phyloP scores from a whole-genome alignment of 2,329 filamentous ascomycete genomes.

The Thelonectria discophora region DNA sequence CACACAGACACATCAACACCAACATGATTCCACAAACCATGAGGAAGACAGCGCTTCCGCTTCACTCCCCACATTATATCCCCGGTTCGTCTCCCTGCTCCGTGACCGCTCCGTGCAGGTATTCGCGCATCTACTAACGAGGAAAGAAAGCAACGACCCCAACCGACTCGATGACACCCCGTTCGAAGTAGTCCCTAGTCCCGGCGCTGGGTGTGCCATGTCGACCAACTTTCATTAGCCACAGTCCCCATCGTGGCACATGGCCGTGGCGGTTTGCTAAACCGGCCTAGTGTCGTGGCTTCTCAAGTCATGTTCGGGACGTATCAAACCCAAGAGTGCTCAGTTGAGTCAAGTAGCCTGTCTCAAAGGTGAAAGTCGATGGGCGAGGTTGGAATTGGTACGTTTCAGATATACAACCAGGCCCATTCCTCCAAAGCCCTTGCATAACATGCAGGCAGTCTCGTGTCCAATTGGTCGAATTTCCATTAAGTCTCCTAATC shows the following conservation, averaged over 20 bases:
- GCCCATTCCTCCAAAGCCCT: conserved; percentile 19
- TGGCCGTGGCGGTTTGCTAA: conserved; percentile 21
- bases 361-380: conserved; percentile 3
- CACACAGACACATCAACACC: conserved; percentile 27
- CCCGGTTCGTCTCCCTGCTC: conserved; percentile 1
- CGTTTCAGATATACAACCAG: conserved; percentile 22
- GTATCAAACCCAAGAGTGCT: background rate
- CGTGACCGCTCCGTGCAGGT: background rate
- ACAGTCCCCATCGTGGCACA: conserved; percentile 20
- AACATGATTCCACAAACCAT: conserved; percentile 29
- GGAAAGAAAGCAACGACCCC: background rate
- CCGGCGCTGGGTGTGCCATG: conserved; percentile 17
- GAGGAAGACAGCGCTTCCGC: conserved; percentile 20
- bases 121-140: background rate
- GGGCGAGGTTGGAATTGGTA: conserved; percentile 12
- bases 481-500: background rate
- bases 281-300: conserved; percentile 19
- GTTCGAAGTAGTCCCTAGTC: conserved; percentile 4
- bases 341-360: conserved; percentile 16
- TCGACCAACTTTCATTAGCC: conserved; percentile 27
- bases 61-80: background rate
- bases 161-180: conserved; percentile 9
- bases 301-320: conserved; percentile 6
- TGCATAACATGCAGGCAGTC: conserved; percentile 7
- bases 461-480: conserved; percentile 14